A percentile compares a stretch with the other conserved stretches of the same genome.
phyloP scores from a whole-genome alignment of 208 protist genomes.

The Trypanosoma rangeli region DNA sequence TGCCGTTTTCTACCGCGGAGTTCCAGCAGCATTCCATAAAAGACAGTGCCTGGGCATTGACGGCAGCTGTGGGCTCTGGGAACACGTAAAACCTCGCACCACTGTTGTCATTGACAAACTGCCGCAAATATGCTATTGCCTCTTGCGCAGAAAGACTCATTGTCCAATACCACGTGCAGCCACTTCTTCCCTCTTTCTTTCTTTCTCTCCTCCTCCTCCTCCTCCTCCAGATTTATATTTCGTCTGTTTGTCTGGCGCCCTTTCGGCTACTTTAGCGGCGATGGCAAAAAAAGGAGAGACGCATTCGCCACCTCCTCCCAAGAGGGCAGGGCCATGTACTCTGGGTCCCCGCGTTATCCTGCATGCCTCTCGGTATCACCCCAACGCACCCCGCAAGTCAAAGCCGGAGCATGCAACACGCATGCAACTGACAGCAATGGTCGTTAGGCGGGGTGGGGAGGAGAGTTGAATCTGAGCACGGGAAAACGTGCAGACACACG shows the following conservation, averaged over 20 bases:
- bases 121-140: constrained; percentile 22
- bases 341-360: not conserved
- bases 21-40: constrained; percentile 26
- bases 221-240: not conserved
- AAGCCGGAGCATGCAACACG: not conserved
- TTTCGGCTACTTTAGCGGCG: not conserved
- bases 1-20: constrained; percentile 4
- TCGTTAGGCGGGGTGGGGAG: too few species aligned
- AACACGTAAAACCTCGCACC: constrained; percentile 14
- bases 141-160: constrained; percentile 19
- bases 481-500: not conserved
- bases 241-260: not conserved
- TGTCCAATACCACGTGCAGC: not conserved
- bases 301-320: not conserved
- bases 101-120: constrained; percentile 9
- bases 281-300: not conserved
- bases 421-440: not conserved
- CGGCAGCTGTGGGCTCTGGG: not conserved
- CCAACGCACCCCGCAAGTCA: not conserved
- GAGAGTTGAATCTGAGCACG: not conserved
- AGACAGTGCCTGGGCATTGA: not conserved
- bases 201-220: not conserved
- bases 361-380: too few species aligned
- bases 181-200: not conserved
- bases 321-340: not conserved